Evolutionary conservation across 2,329 filamentous ascomycete genomes (phyloP), one percentile per base, ranked within the genome.

Genomic region (Aspergillus transmontanensis): DNA sequence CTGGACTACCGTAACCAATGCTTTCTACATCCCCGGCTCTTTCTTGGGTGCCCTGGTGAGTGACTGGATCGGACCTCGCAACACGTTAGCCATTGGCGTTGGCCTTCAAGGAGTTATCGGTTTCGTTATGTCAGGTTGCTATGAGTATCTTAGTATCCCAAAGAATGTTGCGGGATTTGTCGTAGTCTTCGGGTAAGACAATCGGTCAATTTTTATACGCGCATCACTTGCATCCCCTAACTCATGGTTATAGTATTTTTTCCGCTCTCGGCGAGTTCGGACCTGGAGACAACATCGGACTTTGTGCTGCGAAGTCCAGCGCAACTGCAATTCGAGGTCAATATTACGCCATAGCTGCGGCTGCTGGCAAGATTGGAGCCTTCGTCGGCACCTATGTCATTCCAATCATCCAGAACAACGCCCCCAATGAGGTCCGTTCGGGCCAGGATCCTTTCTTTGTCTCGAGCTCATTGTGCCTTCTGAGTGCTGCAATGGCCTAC

Each of bases 401-500:
- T 73, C 89, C 90, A 0, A 86, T 93, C 64, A 90, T 93, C 61
- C 78, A 82, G 64, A 79, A 83, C 30, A 83, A 87, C 57, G 85
- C 84, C 0, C 88, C 82, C 60, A 81, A 84, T 59, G 78, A 79
- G 0, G 79, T 85, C 23, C 83, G 86, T 23, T 83, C 84, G 6
- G 92, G 92, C 0, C 93, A 97, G 74, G 93, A 96, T 69, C 93
- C 93, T 0, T 97, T 97, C 80, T 97, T 89, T 77, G 92, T 97
- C n/a, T 89, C 89, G 2, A 90, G 89, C 45, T 82, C 86, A 28
- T 78, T 97, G 60, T 95, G 92, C 69, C 78, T 96, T n/a, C 81
- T 97, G 56, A 89, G 88, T 2, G 92, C 91, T 0, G 78, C 80
- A 11, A 75, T 94, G 32, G 86, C 87, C 1, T 80, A 90, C 10